Evolutionary conservation across 2,329 filamentous ascomycete genomes (phyloP), one percentile per base, ranked within the genome.

Genomic region (Tolypocladium nubicola): DNA sequence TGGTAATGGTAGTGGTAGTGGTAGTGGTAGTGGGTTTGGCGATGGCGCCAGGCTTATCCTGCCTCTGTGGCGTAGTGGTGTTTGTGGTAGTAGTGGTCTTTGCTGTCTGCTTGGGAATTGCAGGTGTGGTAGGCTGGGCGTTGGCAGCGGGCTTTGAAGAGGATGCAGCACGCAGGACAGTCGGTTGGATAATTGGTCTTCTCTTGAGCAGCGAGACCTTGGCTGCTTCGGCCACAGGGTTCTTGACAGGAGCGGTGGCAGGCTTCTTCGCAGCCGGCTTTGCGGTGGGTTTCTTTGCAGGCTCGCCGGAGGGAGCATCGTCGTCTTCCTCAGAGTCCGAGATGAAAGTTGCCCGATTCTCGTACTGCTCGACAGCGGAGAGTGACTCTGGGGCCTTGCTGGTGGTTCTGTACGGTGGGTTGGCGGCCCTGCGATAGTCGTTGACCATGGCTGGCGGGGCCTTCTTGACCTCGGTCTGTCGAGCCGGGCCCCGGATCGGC

Each of bases 371-470:
- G 7, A 73, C 60, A 16, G 59, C 65, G 2, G 64, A 62, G 3
- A 62, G 56, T 2, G 62, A 58, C 38, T 62, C 59, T 2, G 61
- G 55, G 3, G 58, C 63, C 45, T 64, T 67, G 16, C 63, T 59
- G 2, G 60, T 56, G 16, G 68, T 64, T 37, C 67, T 65, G 37
- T 67, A 70, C 10, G 62, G 58, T 4, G 73, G 74, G 53, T 76
- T 67, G 56, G 73, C 64, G 14, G 75, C 74, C 52, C 77, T 76
- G 35, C 76, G 73, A 53, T 78, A 73, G 54, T 83, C 80, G 53
- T 78, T 73, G 7, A 82, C 65, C 81, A 85, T 82, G 54, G 74
- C 75, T 1, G 71, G 64, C 8, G 83, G 83, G 0, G 83, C 81
- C 52, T 71, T 73, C 23, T 58, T 68, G 49, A 85, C 73, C 62